Conservation (phyloP, 2,329 filamentous ascomycete genomes). For the Stachybotrys chartarum region DNA sequence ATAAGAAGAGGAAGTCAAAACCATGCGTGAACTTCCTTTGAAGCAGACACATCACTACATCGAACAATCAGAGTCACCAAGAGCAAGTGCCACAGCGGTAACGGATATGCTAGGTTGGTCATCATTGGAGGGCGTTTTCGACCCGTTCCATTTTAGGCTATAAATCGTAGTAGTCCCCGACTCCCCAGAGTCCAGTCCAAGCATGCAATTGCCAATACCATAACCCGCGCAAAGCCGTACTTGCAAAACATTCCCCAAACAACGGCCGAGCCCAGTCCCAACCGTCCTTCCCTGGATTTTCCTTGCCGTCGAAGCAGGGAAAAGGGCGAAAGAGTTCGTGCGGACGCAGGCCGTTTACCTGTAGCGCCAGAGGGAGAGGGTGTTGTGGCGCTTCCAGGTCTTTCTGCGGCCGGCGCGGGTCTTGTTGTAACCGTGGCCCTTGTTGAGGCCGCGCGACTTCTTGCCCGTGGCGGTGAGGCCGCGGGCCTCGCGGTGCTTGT, state of each 20-base stretch:
- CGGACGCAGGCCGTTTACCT: conserved; percentile 48
- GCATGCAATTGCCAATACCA: conserved; percentile 21
- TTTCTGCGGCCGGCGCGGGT: conserved; percentile 94
- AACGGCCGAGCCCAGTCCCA: background rate
- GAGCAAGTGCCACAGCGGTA: no score
- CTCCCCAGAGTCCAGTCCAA: conserved; percentile 24
- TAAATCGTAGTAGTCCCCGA: conserved; percentile 21
- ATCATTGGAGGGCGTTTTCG: conserved; percentile 11
- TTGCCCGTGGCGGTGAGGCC: conserved; percentile 98
- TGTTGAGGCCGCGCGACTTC: conserved; percentile 99
- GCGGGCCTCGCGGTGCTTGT: conserved; percentile 99
- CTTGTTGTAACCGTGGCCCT: conserved; percentile 99
- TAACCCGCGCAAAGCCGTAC: conserved; percentile 14
- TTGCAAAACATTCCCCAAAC: conserved; percentile 11
- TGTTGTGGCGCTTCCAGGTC: conserved; percentile 99
- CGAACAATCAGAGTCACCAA: no score
- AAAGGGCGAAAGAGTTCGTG: conserved; percentile 4
- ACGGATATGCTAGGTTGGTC: background rate
- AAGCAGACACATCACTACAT: no score
- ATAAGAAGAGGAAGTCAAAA: no score
- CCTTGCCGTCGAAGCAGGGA: background rate
- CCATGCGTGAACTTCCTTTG: no score
- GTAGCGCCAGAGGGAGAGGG: conserved; percentile 97
- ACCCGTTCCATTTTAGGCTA: conserved; percentile 24
- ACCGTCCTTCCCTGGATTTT: background rate